phyloP scores from a whole-genome alignment of 2,329 filamentous ascomycete species.

The Pestalotiopsis sp. region DNA sequence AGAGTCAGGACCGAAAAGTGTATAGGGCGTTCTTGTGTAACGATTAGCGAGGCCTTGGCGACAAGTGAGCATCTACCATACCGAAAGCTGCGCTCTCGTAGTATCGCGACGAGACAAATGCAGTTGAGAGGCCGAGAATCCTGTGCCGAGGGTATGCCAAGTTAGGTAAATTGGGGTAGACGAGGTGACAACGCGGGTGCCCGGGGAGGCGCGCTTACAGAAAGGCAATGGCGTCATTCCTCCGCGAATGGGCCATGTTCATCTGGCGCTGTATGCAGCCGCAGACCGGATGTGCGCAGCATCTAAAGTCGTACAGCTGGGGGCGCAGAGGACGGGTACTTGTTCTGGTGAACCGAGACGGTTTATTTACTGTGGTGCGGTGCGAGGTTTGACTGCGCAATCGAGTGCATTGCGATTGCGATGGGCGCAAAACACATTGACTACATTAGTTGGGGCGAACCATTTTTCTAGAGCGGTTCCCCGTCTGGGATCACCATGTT shows the following conservation, averaged over 20 bases:
- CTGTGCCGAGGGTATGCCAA: constrained; percentile 14
- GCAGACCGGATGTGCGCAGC: background rate
- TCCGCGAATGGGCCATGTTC: background rate
- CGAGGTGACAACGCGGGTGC: background rate
- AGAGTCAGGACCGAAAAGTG: constrained; percentile 35
- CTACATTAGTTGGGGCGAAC: background rate
- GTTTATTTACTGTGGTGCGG: background rate
- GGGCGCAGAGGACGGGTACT: background rate
- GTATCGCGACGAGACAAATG: constrained; percentile 33
- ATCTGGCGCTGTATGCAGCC: background rate
- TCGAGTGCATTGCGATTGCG: background rate
- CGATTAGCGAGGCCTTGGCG: background rate
- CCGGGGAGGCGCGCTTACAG: background rate
- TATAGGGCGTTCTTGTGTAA: constrained; percentile 31
- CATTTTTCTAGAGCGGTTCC: background rate
- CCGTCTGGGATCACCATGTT: too few relatives aligned
- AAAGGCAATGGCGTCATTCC: background rate
- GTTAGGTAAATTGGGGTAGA: constrained; percentile 10
- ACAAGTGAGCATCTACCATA: constrained; percentile 20
- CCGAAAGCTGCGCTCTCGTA: constrained; percentile 38
- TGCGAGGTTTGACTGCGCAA: background rate
- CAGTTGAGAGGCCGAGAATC: constrained; percentile 20
- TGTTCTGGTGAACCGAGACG: too few relatives aligned
- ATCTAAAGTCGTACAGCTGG: background rate
- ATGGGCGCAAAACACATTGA: background rate